Conservation (phyloP, 164 flowering plant genomes). For the Tetracentron sinense region DNA sequence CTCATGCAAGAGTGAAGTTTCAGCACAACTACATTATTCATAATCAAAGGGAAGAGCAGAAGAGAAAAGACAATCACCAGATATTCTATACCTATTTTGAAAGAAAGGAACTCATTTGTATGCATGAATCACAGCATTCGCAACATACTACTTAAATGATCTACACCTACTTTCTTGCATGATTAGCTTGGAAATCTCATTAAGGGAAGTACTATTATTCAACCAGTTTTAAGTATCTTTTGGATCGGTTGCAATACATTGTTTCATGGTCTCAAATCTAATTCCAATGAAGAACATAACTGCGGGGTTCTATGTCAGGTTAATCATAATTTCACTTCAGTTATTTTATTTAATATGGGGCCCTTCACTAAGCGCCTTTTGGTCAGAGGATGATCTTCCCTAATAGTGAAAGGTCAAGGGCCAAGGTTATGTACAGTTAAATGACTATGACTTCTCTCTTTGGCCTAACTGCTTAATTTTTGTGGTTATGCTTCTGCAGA, state of each 20-base stretch:
- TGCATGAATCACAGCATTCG: slow-evolving; percentile 7
- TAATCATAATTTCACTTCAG: background rate
- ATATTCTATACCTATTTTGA: no score
- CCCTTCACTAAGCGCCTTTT: background rate
- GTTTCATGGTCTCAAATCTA: background rate
- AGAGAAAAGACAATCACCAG: no score
- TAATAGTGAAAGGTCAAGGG: slow-evolving; percentile 7
- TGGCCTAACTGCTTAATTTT: background rate
- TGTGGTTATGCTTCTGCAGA: no score
- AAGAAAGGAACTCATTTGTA: no score
- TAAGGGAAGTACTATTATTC: slow-evolving; percentile 3
- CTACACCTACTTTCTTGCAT: slow-evolving; percentile 10
- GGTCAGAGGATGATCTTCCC: slow-evolving; percentile 8
- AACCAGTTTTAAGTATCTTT: slow-evolving; percentile 1
- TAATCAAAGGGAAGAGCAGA: no score
- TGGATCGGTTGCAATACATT: no score
- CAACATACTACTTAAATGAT: background rate
- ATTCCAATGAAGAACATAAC: background rate
- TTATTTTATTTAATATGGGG: background rate
- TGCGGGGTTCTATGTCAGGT: background rate
- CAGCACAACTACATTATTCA: background rate
- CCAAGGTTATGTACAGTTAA: background rate
- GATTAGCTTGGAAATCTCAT: slow-evolving; percentile 11
- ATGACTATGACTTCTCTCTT: background rate
- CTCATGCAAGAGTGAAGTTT: background rate